Conservation (phyloP, 345 rosid species). For the Rhodamnia argentea region DNA sequence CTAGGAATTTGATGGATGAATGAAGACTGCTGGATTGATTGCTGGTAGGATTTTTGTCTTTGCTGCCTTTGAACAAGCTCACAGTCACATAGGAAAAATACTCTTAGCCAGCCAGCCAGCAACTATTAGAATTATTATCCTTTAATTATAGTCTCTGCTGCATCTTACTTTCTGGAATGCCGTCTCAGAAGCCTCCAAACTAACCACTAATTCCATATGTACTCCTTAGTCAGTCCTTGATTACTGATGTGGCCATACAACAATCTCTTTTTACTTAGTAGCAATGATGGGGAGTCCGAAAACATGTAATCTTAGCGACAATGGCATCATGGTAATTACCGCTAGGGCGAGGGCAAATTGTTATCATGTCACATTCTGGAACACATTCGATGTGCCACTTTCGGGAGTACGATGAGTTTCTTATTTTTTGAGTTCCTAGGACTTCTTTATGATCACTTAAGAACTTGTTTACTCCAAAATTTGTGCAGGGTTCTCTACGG, state of each 20-base stretch:
- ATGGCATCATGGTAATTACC: neutral
- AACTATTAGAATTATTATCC: neutral
- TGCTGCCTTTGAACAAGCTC: neutral
- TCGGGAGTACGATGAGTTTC: neutral
- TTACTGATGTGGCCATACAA: neutral
- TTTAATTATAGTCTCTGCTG: neutral
- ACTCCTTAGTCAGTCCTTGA: neutral
- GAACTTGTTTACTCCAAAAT: neutral
- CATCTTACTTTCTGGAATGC: neutral
- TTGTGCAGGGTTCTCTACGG: slow-evolving; percentile 44
- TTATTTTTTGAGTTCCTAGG: neutral
- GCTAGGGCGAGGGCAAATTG: neutral
- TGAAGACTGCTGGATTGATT: neutral
- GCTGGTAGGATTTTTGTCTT: neutral
- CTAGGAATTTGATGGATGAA: neutral
- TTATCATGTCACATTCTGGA: neutral
- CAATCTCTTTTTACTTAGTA: neutral
- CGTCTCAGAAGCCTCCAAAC: neutral
- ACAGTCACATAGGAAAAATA: neutral
- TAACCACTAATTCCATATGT: neutral
- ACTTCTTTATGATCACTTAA: neutral
- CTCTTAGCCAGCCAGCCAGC: neutral
- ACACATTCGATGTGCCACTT: neutral
- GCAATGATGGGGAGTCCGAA: neutral
- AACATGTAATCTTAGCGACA: neutral